Conservation (phyloP, 148 eudicot species). For the Rhododendron griersonianum region DNA sequence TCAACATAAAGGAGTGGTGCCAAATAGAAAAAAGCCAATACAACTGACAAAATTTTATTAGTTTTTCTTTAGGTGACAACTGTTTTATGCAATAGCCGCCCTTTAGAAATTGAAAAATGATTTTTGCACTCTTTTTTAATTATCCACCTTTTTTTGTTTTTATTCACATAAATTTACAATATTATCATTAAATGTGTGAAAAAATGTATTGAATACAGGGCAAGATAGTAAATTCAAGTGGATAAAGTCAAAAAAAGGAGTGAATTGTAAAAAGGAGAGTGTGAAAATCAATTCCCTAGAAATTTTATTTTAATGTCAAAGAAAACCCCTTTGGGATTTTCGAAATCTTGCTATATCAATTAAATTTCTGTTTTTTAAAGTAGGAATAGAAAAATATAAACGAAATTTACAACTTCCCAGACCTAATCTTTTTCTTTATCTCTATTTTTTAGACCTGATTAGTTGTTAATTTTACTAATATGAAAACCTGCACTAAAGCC, state of each 20-base stretch:
- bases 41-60: background rate
- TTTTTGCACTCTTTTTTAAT: too few species aligned
- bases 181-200: too few species aligned
- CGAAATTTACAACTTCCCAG: background rate
- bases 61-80: background rate
- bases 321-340: background rate
- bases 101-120: background rate
- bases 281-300: too few species aligned
- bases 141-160: too few species aligned
- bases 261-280: too few species aligned
- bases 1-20: background rate
- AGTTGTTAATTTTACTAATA: background rate
- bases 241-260: too few species aligned
- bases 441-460: background rate
- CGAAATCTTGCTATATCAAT: background rate
- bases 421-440: background rate
- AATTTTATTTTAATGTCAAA: background rate
- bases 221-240: too few species aligned
- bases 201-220: too few species aligned
- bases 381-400: background rate
- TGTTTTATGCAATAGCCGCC: background rate
- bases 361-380: background rate
- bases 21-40: background rate
- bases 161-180: too few species aligned
- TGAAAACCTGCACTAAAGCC: background rate